phyloP scores from a whole-genome alignment of 23 red algal species.

The Pyropia haitanensis region DNA sequence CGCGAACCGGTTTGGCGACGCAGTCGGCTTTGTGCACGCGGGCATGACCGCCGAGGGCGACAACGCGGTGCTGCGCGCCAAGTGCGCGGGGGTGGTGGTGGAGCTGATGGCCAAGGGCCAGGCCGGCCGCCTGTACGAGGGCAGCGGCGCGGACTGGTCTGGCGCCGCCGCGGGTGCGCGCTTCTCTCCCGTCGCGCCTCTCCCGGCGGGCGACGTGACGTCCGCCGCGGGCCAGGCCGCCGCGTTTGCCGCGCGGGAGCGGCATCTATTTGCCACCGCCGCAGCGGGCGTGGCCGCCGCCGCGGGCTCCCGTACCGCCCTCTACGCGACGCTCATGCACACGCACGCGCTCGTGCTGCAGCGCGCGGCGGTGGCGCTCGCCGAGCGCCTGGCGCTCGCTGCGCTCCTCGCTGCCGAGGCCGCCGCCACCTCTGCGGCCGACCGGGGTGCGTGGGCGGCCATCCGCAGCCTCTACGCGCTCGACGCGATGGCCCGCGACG shows the following conservation, averaged over 20 bases:
- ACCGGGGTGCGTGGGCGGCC: background rate
- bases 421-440: background rate
- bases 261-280: background rate
- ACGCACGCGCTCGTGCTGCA: background rate
- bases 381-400: background rate
- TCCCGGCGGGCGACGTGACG: background rate
- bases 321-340: background rate
- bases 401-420: background rate
- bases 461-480: background rate
- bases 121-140: background rate
- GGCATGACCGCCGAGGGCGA: constrained; percentile 10
- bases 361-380: background rate
- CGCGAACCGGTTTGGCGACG: background rate
- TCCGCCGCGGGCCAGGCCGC: background rate
- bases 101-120: background rate
- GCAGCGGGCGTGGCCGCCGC: background rate
- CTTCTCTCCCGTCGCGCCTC: background rate
- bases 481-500: background rate
- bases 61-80: background rate
- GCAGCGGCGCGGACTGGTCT: too few species aligned
- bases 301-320: background rate
- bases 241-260: background rate
- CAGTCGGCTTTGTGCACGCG: constrained; percentile 5
- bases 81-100: background rate
- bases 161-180: background rate